Evolutionary conservation across 164 flowering plant genomes (phyloP).

Genomic region (Tinospora cordifolia): DNA sequence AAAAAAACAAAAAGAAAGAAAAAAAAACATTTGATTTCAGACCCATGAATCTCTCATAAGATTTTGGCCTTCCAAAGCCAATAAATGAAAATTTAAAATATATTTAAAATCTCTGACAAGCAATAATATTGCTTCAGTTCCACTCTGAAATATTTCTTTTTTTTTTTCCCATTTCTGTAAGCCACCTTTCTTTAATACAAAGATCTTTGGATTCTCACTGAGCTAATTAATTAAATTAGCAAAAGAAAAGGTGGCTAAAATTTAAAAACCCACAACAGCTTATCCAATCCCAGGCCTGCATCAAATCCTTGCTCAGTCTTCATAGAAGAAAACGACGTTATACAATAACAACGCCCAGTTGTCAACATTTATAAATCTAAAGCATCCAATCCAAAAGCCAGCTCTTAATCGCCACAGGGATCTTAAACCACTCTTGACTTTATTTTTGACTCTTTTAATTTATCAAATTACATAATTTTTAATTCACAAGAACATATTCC

Average conservation of each 20-base stretch:
- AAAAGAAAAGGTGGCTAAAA: not conserved
- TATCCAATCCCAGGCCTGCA: not conserved
- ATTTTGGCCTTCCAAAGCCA: too few species aligned
- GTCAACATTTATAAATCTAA: not conserved
- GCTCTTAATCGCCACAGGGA: not conserved
- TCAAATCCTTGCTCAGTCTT: not conserved
- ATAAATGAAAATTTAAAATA: too few species aligned
- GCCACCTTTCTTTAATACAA: not conserved
- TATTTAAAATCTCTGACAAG: too few species aligned
- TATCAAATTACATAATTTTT: not conserved
- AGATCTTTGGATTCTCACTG: not conserved
- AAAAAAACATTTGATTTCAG: too few species aligned
- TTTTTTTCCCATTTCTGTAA: too few species aligned
- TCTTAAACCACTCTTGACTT: constrained; percentile 1
- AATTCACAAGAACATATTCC: constrained; percentile 1
- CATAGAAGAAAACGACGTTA: not conserved
- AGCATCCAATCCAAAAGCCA: not conserved
- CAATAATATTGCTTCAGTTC: too few species aligned
- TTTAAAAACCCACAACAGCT: not conserved
- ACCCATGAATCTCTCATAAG: too few species aligned
- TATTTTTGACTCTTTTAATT: not conserved
- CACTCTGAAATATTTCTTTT: too few species aligned
- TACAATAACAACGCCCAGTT: not conserved
- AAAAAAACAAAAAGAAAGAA: too few species aligned
- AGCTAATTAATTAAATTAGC: not conserved